These are phyloP conservation scores for Coemansia sp. DNA, from an alignment of 192 early-diverging fungal species.

Conservation along the genomic window DNA sequence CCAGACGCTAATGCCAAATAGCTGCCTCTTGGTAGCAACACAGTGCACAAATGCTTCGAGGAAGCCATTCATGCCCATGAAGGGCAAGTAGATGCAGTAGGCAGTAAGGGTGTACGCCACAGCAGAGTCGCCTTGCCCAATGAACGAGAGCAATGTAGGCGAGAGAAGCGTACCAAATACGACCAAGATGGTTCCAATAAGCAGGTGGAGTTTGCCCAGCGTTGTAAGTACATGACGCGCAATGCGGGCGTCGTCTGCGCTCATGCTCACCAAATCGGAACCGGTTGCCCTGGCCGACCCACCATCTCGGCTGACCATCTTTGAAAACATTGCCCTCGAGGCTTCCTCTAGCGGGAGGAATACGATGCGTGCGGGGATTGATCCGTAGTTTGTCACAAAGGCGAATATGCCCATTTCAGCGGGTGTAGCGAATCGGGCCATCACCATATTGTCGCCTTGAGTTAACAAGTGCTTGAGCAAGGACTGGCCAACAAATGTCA, in stretches of 20 bases:
- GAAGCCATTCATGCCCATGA: constrained; percentile 95
- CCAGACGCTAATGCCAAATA: constrained; percentile 65
- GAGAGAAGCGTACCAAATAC: constrained; percentile 81
- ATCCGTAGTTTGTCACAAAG: constrained; percentile 87
- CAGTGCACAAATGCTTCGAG: constrained; percentile 92
- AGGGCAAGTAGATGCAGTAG: constrained; percentile 90
- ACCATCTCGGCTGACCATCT: constrained; percentile 35
- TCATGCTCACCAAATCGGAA: neutral
- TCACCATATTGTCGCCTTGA: constrained; percentile 95
- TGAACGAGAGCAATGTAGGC: constrained; percentile 61
- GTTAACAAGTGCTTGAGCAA: constrained; percentile 92
- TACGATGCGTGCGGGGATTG: constrained; percentile 82
- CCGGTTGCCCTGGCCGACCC: neutral
- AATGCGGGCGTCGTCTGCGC: constrained; percentile 15
- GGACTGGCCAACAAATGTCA: constrained; percentile 80
- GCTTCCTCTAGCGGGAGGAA: constrained; percentile 96
- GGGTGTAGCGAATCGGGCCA: constrained; percentile 60
- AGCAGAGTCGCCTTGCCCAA: constrained; percentile 56
- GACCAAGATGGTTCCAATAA: constrained; percentile 75
- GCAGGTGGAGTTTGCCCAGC: constrained; percentile 42
- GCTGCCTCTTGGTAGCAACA: constrained; percentile 66
- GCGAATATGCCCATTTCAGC: constrained; percentile 79
- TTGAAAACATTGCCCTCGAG: constrained; percentile 80
- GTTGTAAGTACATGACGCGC: constrained; percentile 20
- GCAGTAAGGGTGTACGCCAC: constrained; percentile 63